These are phyloP conservation scores for Capsicum pubescens DNA, from an alignment of 257 asterid species.

Conservation along the genomic window DNA sequence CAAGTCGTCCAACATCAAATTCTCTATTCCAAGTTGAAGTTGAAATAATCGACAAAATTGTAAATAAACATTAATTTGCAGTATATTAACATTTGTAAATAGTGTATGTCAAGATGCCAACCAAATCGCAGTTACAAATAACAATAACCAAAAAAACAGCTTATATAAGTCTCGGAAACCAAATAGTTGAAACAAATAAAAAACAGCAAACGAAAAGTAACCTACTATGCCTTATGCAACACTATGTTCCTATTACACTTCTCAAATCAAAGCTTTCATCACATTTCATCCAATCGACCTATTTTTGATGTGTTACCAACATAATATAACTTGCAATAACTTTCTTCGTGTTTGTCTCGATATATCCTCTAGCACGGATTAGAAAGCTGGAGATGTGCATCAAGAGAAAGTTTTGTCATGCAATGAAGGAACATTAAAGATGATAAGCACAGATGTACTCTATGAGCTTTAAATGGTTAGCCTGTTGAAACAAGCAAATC, in stretches of 20 bases:
- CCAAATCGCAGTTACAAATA: background rate
- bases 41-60: background rate
- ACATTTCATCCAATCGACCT: background rate
- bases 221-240: background rate
- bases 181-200: background rate
- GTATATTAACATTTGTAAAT: background rate
- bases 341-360: background rate
- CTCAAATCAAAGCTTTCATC: background rate
- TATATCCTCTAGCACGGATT: background rate
- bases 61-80: background rate
- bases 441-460: background rate
- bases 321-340: background rate
- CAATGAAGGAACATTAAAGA: background rate
- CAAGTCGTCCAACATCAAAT: background rate
- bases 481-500: background rate
- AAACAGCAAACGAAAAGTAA: background rate
- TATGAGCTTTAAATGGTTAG: fast-evolving
- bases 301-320: background rate
- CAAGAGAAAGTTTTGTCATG: background rate
- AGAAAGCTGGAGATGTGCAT: background rate
- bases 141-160: background rate
- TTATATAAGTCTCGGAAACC: background rate
- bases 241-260: background rate
- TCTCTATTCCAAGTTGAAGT: background rate
- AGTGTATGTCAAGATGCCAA: background rate